Evolutionary conservation across 257 asterid genomes (phyloP), one percentile per base, ranked within the genome.

Genomic region (Asclepias syriaca): DNA sequence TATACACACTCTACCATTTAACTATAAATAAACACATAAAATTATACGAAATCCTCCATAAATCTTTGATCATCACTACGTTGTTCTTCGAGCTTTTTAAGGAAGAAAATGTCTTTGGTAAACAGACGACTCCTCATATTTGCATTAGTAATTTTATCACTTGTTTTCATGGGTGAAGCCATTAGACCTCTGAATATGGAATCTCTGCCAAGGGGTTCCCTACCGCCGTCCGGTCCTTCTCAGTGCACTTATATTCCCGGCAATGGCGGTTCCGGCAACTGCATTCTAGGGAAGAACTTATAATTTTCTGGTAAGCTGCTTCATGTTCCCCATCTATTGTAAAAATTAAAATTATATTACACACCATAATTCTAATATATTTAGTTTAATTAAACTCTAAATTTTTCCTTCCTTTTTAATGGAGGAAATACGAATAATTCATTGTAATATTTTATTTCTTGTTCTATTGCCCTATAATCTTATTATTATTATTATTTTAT

Each of bases 241-340:
- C 74, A 84, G 11, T 89, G 96, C 82, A 84, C 90, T 19, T 70
- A 87, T 58, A 83, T 87, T 67, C 91, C 91, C 5, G 82, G 82
- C 0, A 65, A 9, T 6, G 75, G 78, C 66, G 53, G 50, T 15
- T 3, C 55, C 1, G 80, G 85, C 7, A 27, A 74, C 0, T 89
- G 96, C 76, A 55, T 78, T 8, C 50, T 81, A 18, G 83, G 78
- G 4, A 80, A 48, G 58, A 50, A 77, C 61, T 70, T 2, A 29
- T 29, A 34, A 34, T 34, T 73, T 4, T 54, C 81, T 11, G 78
- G 78, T 27, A 13, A 67, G 49, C 24, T 5, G 11, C 7, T 46
- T 24, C 71, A 1, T 15, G 49, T 66, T 63, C 29, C 40, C 72
- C 34, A 34, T 67, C 63, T 46, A n/a, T n/a, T 32, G 37, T 32